A percentile compares a stretch with the other conserved stretches of the same genome.
Evolutionary conservation across 192 early-diverging fungal genomes (phyloP).

Genomic region (Backusella australiensis): DNA sequence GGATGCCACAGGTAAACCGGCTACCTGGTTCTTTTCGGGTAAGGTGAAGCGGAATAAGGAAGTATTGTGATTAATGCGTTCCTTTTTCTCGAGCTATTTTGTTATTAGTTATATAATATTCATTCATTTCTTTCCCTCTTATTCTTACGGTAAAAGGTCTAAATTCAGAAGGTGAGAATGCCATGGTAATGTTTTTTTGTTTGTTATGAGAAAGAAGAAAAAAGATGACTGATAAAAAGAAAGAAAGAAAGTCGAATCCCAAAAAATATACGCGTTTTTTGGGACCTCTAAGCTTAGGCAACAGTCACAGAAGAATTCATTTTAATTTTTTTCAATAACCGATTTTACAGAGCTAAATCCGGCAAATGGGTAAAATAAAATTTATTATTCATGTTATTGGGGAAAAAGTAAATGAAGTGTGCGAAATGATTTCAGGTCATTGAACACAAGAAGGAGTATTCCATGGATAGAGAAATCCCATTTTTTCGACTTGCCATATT

Average conservation of each 20-base stretch:
- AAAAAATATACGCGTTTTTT: neutral
- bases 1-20: conserved; percentile 72
- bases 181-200: neutral
- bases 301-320: neutral
- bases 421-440: neutral
- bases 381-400: neutral
- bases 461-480: neutral
- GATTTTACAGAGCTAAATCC: neutral
- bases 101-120: conserved; percentile 26
- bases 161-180: conserved; percentile 37
- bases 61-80: conserved; percentile 73
- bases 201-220: neutral
- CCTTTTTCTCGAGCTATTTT: conserved; percentile 37
- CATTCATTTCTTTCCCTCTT: conserved; percentile 2
- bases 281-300: neutral
- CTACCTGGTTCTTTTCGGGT: conserved; percentile 56
- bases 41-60: conserved; percentile 65
- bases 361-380: neutral
- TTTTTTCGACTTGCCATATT: neutral
- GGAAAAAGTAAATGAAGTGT: neutral
- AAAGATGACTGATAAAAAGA: neutral
- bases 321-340: neutral
- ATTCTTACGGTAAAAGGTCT: conserved; percentile 46
- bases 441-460: neutral
- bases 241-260: neutral